phyloP scores from a whole-genome alignment of 2,329 filamentous ascomycete genomes.

The Aureobasidium sp. region DNA sequence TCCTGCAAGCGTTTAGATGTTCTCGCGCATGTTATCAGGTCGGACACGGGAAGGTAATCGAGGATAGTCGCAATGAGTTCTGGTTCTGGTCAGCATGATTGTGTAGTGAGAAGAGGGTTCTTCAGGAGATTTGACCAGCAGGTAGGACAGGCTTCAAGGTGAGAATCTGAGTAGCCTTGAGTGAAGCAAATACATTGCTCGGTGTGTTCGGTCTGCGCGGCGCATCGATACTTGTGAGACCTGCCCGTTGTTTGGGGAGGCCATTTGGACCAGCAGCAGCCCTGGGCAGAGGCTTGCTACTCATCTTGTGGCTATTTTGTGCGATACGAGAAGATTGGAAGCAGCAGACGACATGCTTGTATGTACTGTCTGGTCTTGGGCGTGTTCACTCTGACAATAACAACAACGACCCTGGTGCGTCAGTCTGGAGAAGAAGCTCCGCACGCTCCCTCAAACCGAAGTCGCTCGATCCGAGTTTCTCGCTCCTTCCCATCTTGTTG shows the following conservation, averaged over 20 bases:
- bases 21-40: conserved; percentile 78
- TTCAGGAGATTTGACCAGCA: conserved; percentile 50
- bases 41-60: conserved; percentile 78
- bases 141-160: conserved; percentile 72
- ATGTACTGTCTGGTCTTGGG: background rate
- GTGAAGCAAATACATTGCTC: conserved; percentile 59
- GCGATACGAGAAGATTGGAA: background rate
- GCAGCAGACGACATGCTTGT: conserved; percentile 5
- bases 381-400: background rate
- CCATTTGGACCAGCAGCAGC: conserved; percentile 17
- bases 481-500: background rate
- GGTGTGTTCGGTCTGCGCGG: conserved; percentile 21
- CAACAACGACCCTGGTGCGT: background rate
- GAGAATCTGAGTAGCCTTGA: conserved; percentile 75
- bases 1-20: conserved; percentile 82
- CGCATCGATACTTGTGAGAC: conserved; percentile 17
- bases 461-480: background rate
- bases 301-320: conserved; percentile 1
- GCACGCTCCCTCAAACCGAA: conserved; percentile 1
- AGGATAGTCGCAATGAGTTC: conserved; percentile 85
- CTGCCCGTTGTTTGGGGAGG: background rate
- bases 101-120: background rate
- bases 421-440: conserved; percentile 9
- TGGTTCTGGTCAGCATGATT: conserved; percentile 29
- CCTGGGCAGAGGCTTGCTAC: conserved; percentile 18